phyloP scores from a whole-genome alignment of 2,329 filamentous ascomycete genomes.

The Pestalotiopsis sp. region DNA sequence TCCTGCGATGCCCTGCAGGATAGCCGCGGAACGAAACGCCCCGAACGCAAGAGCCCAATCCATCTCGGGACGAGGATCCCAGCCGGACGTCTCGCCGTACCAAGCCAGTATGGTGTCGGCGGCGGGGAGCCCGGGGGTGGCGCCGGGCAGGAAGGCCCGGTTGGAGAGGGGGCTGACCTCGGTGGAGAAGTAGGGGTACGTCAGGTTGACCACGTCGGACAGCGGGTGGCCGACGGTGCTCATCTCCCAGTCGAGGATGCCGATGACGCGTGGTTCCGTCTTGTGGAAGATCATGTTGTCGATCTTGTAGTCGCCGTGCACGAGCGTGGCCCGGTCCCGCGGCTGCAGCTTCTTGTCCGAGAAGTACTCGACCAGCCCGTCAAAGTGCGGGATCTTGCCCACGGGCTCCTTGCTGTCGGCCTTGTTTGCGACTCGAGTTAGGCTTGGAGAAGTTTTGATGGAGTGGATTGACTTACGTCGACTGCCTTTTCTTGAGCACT shows the following conservation, averaged over 20 bases:
- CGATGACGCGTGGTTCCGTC: slow-evolving; percentile 83
- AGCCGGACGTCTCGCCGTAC: slow-evolving; percentile 59
- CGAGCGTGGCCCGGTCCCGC: slow-evolving; percentile 72
- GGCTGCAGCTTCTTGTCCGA: slow-evolving; percentile 70
- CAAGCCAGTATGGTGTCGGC: slow-evolving; percentile 44
- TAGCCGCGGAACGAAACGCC: slow-evolving; percentile 59
- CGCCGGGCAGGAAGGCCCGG: slow-evolving; percentile 58
- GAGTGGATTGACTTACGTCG: slow-evolving; percentile 56
- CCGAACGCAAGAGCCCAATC: slow-evolving; percentile 63
- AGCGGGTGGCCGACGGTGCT: slow-evolving; percentile 92
- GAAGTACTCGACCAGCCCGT: slow-evolving; percentile 80
- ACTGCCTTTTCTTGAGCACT: slow-evolving; percentile 72
- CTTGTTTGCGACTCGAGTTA: not conserved
- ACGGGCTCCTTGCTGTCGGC: slow-evolving; percentile 68
- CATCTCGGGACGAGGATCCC: slow-evolving; percentile 65
- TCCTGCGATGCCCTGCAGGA: slow-evolving; percentile 85
- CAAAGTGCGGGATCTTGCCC: slow-evolving; percentile 79
- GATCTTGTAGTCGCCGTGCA: slow-evolving; percentile 95
- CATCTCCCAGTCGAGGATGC: slow-evolving; percentile 96
- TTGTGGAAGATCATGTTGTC: slow-evolving; percentile 86
- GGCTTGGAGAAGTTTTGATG: not conserved
- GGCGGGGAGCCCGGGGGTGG: slow-evolving; percentile 63
- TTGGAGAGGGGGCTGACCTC: slow-evolving; percentile 5
- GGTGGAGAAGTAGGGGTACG: slow-evolving; percentile 10
- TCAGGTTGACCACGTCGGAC: slow-evolving; percentile 83